Evolutionary conservation across 108 stramenopile species (phyloP).

Genomic region (Ochromonas danica): DNA sequence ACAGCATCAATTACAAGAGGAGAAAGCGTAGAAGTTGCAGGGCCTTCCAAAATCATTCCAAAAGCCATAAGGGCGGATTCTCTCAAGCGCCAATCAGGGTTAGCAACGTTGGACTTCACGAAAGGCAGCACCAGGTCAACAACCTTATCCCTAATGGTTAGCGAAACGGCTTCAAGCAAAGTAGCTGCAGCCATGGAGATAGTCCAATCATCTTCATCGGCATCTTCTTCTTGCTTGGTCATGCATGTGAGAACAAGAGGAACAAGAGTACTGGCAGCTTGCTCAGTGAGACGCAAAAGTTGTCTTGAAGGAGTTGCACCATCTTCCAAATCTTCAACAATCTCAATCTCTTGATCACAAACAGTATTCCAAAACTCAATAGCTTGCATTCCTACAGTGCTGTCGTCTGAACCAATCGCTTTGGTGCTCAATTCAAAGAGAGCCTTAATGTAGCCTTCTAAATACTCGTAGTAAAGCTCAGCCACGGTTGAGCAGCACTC

Average conservation of each 20-base stretch:
- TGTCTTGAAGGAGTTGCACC: background rate
- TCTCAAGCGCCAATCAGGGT: constrained; percentile 78
- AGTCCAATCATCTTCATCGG: constrained; percentile 70
- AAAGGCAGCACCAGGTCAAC: constrained; percentile 79
- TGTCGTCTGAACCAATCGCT: constrained; percentile 74
- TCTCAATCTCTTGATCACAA: constrained; percentile 79
- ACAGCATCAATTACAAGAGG: constrained; percentile 74
- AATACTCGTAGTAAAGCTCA: constrained; percentile 81
- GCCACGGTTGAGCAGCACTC: constrained; percentile 83
- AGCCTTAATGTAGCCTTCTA: constrained; percentile 81
- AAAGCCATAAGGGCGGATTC: constrained; percentile 93
- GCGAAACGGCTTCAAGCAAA: constrained; percentile 72
- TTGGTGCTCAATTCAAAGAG: constrained; percentile 81
- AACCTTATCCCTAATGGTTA: constrained; percentile 75
- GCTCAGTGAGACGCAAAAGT: constrained; percentile 6
- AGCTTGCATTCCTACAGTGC: constrained; percentile 67
- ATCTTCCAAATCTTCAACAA: constrained; percentile 68
- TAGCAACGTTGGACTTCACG: constrained; percentile 76
- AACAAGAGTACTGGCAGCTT: constrained; percentile 45
- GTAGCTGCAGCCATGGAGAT: constrained; percentile 80
- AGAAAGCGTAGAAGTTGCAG: constrained; percentile 68
- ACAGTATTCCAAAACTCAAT: constrained; percentile 93
- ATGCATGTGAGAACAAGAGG: constrained; percentile 77
- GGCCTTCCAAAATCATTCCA: constrained; percentile 79
- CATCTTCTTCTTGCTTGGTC: constrained; percentile 86